Percentiles rank a stretch among this genome's conserved stretches.
phyloP scores from a whole-genome alignment of 2,329 filamentous ascomycete genomes.

The Talaromyces funiculosus region DNA sequence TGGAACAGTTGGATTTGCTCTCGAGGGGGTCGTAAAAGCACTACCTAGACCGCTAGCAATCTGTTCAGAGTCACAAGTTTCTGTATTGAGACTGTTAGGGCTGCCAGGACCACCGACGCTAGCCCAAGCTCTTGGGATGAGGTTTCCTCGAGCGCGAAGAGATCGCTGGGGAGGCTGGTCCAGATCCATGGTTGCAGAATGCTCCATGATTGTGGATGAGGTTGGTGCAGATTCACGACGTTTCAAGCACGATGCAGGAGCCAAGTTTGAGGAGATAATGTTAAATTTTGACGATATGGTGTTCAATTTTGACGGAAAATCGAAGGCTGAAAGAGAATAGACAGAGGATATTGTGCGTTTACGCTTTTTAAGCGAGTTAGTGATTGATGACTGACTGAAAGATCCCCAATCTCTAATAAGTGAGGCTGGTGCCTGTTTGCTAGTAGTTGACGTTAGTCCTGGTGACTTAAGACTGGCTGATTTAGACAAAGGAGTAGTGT shows the following conservation, averaged over 20 bases:
- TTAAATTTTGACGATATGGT: neutral
- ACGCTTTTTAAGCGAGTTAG: neutral
- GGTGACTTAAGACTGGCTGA: neutral
- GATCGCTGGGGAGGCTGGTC: neutral
- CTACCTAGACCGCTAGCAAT: neutral
- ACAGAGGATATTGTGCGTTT: constrained; percentile 3
- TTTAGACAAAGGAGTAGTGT: constrained; percentile 12
- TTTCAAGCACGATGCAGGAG: neutral
- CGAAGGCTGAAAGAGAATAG: neutral
- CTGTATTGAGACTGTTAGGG: neutral
- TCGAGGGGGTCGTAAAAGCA: neutral
- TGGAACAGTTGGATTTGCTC: neutral
- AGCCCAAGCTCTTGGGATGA: constrained; percentile 4
- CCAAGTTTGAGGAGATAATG: neutral
- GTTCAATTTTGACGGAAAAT: neutral
- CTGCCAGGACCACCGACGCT: neutral
- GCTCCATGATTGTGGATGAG: constrained; percentile 1
- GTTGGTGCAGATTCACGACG: neutral
- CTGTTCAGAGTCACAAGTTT: neutral
- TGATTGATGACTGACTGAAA: neutral
- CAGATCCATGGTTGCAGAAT: neutral
- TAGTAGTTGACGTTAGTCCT: neutral
- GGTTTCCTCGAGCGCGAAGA: constrained; percentile 10
- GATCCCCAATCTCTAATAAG: neutral
- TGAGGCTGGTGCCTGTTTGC: neutral